Percentiles rank a stretch among this genome's conserved stretches.
These are phyloP conservation scores for Acidiella bohemica DNA, from an alignment of 495 filamentous ascomycete species.

Conservation along the genomic window DNA sequence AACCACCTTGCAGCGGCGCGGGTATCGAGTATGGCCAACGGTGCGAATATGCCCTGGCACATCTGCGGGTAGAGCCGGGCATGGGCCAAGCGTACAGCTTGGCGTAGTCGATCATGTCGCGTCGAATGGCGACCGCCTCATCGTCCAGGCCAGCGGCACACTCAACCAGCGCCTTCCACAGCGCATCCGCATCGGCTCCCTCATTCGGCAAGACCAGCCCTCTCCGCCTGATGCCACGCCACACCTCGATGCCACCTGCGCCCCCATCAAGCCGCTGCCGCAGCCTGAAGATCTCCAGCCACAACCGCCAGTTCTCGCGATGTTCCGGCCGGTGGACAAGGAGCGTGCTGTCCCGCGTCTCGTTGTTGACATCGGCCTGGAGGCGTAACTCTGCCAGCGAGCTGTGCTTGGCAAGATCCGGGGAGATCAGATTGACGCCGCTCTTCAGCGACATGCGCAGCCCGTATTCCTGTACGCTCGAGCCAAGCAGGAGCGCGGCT, in stretches of 20 bases:
- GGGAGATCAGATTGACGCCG: background rate
- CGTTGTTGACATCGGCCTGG: slow-evolving; percentile 8
- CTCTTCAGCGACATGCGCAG: slow-evolving; percentile 3
- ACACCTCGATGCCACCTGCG: slow-evolving; percentile 47
- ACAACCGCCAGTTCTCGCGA: slow-evolving; percentile 43
- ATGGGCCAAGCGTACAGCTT: too few relatives aligned
- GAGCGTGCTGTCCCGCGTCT: slow-evolving; percentile 15
- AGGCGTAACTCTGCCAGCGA: background rate
- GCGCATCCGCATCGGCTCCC: slow-evolving; percentile 36
- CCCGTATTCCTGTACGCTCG: slow-evolving; percentile 5
- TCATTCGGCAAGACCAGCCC: slow-evolving; percentile 36
- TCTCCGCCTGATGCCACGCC: slow-evolving; percentile 42
- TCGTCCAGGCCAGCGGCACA: too few relatives aligned
- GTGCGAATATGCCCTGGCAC: too few relatives aligned
- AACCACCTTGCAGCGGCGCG: too few relatives aligned
- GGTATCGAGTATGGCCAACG: too few relatives aligned
- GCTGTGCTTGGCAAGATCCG: background rate
- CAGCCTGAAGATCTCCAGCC: slow-evolving; percentile 51
- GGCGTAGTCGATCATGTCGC: too few relatives aligned
- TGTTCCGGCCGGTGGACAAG: slow-evolving; percentile 43
- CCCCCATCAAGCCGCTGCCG: slow-evolving; percentile 46
- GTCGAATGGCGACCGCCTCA: too few relatives aligned
- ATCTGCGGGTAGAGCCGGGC: too few relatives aligned
- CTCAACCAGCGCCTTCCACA: slow-evolving; percentile 48
- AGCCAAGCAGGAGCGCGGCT: slow-evolving; percentile 1